A percentile compares a stretch with the other conserved stretches of the same genome.
These are phyloP conservation scores for Dipodascus geniculatus DNA, from an alignment of 805 yeast genomes.

Conservation along the genomic window DNA sequence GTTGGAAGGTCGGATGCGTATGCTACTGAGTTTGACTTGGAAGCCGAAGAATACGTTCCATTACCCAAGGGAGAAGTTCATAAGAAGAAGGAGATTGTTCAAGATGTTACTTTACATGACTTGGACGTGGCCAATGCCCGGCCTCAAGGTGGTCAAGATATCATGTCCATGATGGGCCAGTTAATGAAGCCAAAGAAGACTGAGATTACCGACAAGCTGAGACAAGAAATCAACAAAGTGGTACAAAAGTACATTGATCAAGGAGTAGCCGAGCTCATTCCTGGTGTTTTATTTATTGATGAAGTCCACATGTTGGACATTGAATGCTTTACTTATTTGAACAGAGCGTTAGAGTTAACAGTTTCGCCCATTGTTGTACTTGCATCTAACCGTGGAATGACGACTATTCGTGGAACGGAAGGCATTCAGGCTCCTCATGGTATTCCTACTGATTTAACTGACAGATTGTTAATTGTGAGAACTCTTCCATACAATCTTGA, in stretches of 20 bases:
- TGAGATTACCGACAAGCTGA: slow-evolving; percentile 89
- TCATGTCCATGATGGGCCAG: slow-evolving; percentile 93
- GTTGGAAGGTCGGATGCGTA: slow-evolving; percentile 98
- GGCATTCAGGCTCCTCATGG: slow-evolving; percentile 89
- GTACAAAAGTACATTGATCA: slow-evolving; percentile 94
- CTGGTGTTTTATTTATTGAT: slow-evolving; percentile 95
- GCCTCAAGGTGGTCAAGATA: slow-evolving; percentile 96
- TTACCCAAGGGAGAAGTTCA: slow-evolving; percentile 98
- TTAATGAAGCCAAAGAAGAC: slow-evolving; percentile 92
- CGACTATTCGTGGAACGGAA: slow-evolving; percentile 81
- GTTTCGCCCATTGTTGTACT: slow-evolving; percentile 92
- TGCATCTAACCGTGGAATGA: slow-evolving; percentile 92
- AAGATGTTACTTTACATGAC: slow-evolving; percentile 93
- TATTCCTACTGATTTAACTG: slow-evolving; percentile 88
- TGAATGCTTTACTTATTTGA: slow-evolving; percentile 90
- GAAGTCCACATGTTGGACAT: slow-evolving; percentile 98
- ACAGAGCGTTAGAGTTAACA: slow-evolving; percentile 82
- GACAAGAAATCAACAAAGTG: slow-evolving; percentile 89
- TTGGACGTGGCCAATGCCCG: slow-evolving; percentile 92
- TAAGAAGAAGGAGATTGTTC: slow-evolving; percentile 94
- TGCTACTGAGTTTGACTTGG: slow-evolving; percentile 95
- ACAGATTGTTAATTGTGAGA: slow-evolving; percentile 80
- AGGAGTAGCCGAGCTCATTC: slow-evolving; percentile 95
- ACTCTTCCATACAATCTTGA: slow-evolving; percentile 79
- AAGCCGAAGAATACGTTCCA: slow-evolving; percentile 97